Base-by-base conservation (phyloP, 495 filamentous ascomycete species). In the Immersiella caudata region DNA sequence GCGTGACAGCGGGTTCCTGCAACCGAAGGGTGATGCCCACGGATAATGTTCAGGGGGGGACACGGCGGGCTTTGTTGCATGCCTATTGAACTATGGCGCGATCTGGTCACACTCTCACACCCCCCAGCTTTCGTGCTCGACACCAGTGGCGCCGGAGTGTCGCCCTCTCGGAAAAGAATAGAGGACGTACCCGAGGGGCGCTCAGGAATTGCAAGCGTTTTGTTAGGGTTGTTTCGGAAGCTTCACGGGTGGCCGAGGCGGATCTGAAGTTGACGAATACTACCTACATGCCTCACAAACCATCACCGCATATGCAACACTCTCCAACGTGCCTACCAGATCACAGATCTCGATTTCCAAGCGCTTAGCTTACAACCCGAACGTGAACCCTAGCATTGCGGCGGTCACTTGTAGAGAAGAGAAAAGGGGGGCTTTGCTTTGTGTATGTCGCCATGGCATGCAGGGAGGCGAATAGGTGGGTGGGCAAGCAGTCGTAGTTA, bases 1-100 rank as follows among this genome's bases (percentile, higher is more conserved):
- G 56, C 56, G 56, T 59, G 56, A 59, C 25, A 7, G 33, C 56
- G 25, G 56, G 26, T 26, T 22, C 21, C 56, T 59, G 56, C 56
- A 59, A 59, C 8, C 21, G 27, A 55, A 24, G 52, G 24, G n/a
- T 59, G 56, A 59, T 6, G 25, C 56, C n/a, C 18, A 33, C 24
- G 52, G 25, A 14, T 22, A 14, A 2, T 55, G 3, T 22, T 46
- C 40, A 46, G 40, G 40, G 40, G 40, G 4, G 5, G 40, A 12
- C 40, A 2, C 5, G 14, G 40, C 16, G 5, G 14, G 11, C 29
- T 33, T 33, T 3, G 18, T 5, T 52, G 18, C 21, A 55, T 55
- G 52, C 20, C 52, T 55, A n/a, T 22, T 54, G 52, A 55, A 55
- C 52, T 55, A 6, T 55, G 52, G 22, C 52, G 52, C n/a, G 2